Conservation (phyloP, 2,329 filamentous ascomycete species). For the Alternaria sp. region DNA sequence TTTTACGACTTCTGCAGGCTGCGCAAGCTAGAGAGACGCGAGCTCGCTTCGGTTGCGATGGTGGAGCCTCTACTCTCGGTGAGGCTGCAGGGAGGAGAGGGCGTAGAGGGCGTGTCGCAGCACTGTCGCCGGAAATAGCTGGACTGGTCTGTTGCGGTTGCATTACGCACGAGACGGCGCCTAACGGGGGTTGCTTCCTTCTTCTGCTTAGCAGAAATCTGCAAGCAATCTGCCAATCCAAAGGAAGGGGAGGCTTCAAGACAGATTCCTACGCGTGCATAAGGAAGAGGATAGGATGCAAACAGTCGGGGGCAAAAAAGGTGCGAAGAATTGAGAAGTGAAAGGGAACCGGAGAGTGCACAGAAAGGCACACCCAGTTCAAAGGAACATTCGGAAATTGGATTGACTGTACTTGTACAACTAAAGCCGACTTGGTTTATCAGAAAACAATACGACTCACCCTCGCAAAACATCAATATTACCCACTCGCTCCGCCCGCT, state of each 20-base stretch:
- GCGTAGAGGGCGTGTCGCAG: slow-evolving; percentile 12
- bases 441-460: neutral
- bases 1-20: slow-evolving; percentile 26
- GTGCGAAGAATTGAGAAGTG: neutral
- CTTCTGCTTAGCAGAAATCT: neutral
- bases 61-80: slow-evolving; percentile 6
- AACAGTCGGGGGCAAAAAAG: neutral
- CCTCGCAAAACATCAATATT: neutral
- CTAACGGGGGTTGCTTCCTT: neutral
- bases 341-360: neutral
- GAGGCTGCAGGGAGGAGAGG: slow-evolving; percentile 19
- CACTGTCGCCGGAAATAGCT: slow-evolving; percentile 5
- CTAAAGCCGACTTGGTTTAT: neutral
- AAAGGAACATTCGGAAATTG: neutral
- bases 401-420: neutral
- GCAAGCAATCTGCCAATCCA: neutral
- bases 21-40: slow-evolving; percentile 24
- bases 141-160: neutral
- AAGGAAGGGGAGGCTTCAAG: neutral
- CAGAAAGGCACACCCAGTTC: neutral
- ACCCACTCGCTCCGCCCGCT: neutral
- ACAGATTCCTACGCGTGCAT: neutral
- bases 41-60: slow-evolving; percentile 14
- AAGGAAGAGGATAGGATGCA: neutral
- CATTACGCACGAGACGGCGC: slow-evolving; percentile 1